Percentiles rank a stretch among this genome's conserved stretches.
Evolutionary conservation across 495 filamentous ascomycete species (phyloP).

Genomic region (Thermochaetoides thermophila): DNA sequence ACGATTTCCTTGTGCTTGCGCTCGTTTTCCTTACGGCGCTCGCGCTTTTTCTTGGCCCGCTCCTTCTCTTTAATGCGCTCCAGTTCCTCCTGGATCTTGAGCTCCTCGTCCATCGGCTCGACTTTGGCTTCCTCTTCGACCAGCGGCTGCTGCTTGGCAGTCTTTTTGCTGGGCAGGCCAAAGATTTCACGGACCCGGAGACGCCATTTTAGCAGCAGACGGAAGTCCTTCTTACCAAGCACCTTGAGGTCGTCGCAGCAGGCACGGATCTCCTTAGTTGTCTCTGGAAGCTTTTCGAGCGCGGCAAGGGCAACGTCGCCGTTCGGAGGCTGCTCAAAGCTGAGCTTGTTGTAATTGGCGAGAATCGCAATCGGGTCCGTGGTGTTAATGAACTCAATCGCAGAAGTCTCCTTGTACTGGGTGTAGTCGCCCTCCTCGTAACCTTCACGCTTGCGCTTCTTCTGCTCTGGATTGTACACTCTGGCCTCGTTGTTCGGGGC

Average conservation of each 20-base stretch:
- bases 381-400: slow-evolving; percentile 88
- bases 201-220: slow-evolving; percentile 82
- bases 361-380: slow-evolving; percentile 93
- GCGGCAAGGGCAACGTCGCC: slow-evolving; percentile 80
- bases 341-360: slow-evolving; percentile 68
- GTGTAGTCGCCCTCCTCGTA: slow-evolving; percentile 94
- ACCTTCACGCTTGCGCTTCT: slow-evolving; percentile 92
- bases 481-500: slow-evolving; percentile 94
- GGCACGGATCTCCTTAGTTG: slow-evolving; percentile 67
- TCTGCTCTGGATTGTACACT: slow-evolving; percentile 92
- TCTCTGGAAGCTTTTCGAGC: slow-evolving; percentile 80
- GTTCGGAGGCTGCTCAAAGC: slow-evolving; percentile 59
- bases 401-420: slow-evolving; percentile 76
- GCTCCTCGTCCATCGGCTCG: slow-evolving; percentile 82
- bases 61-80: slow-evolving; percentile 68
- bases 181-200: slow-evolving; percentile 83
- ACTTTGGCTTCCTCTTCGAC: slow-evolving; percentile 68
- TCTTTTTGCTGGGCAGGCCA: slow-evolving; percentile 67
- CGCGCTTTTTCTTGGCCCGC: slow-evolving; percentile 56
- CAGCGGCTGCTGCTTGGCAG: slow-evolving; percentile 21
- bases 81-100: slow-evolving; percentile 76
- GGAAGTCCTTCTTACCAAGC: slow-evolving; percentile 88
- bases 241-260: slow-evolving; percentile 86
- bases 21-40: slow-evolving; percentile 72
- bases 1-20: slow-evolving; percentile 79